Evolutionary conservation across 805 yeast genomes (phyloP).

Genomic region (Metschnikowia cerradonensis): DNA sequence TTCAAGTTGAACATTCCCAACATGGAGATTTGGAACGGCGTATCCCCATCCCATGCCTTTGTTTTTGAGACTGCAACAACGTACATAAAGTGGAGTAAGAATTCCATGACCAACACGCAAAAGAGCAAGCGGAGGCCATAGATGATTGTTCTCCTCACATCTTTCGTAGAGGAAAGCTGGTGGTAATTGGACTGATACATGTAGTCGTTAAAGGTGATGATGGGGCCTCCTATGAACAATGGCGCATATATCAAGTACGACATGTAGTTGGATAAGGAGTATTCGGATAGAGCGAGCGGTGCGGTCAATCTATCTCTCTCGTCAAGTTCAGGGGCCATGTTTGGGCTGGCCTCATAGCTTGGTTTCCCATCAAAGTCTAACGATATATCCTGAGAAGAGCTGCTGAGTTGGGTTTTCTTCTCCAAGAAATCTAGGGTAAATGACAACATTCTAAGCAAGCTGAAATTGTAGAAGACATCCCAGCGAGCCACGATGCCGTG

Average conservation of each 20-base stretch:
- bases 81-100: slow-evolving; percentile 79
- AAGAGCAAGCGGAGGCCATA: slow-evolving; percentile 68
- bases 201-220: slow-evolving; percentile 88
- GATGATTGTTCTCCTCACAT: slow-evolving; percentile 44
- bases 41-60: slow-evolving; percentile 82
- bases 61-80: slow-evolving; percentile 91
- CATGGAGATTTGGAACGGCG: slow-evolving; percentile 94
- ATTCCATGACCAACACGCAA: slow-evolving; percentile 85
- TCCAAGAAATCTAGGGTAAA: slow-evolving; percentile 73
- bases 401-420: slow-evolving; percentile 16
- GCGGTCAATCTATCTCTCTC: slow-evolving; percentile 66
- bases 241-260: slow-evolving; percentile 85
- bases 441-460: slow-evolving; percentile 78
- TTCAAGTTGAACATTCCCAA: slow-evolving; percentile 86
- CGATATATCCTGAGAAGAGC: background rate
- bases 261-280: slow-evolving; percentile 59
- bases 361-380: slow-evolving; percentile 2
- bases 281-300: slow-evolving; percentile 58
- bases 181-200: slow-evolving; percentile 63
- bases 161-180: slow-evolving; percentile 52
- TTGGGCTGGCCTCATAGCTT: background rate
- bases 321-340: slow-evolving; percentile 24
- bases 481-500: slow-evolving; percentile 82
- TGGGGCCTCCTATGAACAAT: slow-evolving; percentile 91
- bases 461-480: slow-evolving; percentile 95